phyloP scores from a whole-genome alignment of 2,329 filamentous ascomycete species.

The Cladophialophora bantiana region DNA sequence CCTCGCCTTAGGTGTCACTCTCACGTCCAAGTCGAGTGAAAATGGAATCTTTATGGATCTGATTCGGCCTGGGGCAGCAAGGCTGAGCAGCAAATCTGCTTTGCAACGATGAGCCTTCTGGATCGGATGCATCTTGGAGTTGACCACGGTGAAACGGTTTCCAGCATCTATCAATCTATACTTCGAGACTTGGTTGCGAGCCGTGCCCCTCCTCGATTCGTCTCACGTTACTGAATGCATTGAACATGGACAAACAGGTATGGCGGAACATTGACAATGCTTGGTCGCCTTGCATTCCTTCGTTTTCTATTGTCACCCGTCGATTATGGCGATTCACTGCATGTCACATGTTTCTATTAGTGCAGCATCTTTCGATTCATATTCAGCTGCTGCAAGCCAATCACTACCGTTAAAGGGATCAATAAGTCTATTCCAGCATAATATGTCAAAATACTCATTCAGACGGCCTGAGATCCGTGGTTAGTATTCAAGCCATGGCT shows the following conservation, averaged over 20 bases:
- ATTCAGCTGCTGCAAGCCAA: not conserved
- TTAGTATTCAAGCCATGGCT: too few relatives aligned
- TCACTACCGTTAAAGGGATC: not conserved
- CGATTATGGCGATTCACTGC: not conserved
- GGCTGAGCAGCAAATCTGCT: not conserved
- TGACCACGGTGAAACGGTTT: not conserved
- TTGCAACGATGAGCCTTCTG: not conserved
- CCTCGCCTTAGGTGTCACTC: not conserved
- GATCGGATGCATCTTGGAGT: not conserved
- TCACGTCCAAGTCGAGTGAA: not conserved
- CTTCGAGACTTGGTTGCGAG: not conserved
- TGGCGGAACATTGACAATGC: conserved; percentile 11
- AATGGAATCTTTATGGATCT: not conserved
- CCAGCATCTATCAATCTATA: not conserved
- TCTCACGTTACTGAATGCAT: not conserved
- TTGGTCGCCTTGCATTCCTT: not conserved
- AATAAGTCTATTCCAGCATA: not conserved
- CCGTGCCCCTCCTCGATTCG: not conserved
- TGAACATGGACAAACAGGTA: not conserved
- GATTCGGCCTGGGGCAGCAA: not conserved
- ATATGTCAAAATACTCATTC: conserved; percentile 1
- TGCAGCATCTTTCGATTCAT: not conserved
- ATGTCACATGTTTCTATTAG: conserved; percentile 6
- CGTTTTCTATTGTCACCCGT: not conserved
- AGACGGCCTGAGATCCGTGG: not conserved